These are phyloP conservation scores for Tuber indicum DNA, from an alignment of 495 filamentous ascomycete genomes.

Conservation along the genomic window DNA sequence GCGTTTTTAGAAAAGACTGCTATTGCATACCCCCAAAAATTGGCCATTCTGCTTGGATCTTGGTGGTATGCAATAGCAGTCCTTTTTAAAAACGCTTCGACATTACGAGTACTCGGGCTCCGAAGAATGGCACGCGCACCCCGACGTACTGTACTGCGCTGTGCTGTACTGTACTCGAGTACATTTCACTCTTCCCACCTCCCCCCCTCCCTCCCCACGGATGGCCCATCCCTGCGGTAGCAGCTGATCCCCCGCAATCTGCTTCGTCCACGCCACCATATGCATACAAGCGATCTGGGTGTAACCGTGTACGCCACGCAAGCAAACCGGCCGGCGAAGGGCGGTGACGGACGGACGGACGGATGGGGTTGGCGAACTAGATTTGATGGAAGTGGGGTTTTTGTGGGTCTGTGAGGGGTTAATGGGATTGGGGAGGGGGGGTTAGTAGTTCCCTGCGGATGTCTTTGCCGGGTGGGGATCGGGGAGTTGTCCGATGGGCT, in stretches of 20 bases:
- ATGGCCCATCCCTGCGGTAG: neutral
- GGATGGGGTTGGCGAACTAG: slow-evolving; percentile 1
- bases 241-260: neutral
- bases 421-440: neutral
- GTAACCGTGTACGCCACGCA: neutral
- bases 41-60: no score
- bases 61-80: no score
- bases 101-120: no score
- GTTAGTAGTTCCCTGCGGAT: neutral
- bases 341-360: neutral
- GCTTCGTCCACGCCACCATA: neutral
- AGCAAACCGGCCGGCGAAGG: neutral
- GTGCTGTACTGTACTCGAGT: neutral
- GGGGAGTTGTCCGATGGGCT: neutral
- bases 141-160: neutral
- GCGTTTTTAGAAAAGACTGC: no score
- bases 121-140: neutral
- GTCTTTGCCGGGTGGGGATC: neutral
- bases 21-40: no score
- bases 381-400: neutral
- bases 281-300: neutral
- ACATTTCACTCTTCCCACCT: neutral
- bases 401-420: neutral
- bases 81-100: no score
- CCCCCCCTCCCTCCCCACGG: neutral